phyloP scores from a whole-genome alignment of 306 rosid genomes.

The Prunus campanulata region DNA sequence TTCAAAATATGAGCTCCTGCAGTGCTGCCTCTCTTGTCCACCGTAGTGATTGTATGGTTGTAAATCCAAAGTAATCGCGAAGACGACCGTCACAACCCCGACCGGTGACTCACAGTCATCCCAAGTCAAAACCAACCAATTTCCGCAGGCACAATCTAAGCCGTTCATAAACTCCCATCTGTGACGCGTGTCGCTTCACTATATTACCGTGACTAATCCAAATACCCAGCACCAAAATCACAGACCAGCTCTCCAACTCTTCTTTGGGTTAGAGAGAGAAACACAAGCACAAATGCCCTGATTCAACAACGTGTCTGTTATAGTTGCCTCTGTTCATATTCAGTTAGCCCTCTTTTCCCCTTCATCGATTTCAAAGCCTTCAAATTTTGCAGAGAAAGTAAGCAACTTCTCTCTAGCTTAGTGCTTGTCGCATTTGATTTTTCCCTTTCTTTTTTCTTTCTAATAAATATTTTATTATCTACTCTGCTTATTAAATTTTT shows the following conservation, averaged over 20 bases:
- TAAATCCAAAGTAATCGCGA: conserved; percentile 2
- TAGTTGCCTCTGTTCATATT: conserved; percentile 9
- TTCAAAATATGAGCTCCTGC: conserved; percentile 8
- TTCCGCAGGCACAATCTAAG: background rate
- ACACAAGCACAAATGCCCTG: conserved; percentile 16
- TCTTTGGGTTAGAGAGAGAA: background rate
- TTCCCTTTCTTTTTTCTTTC: background rate
- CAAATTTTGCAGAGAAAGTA: conserved; percentile 5
- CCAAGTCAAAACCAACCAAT: background rate
- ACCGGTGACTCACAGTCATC: conserved; percentile 7
- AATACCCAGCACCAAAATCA: conserved; percentile 21
- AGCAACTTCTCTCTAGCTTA: background rate
- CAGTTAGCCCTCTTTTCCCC: conserved; percentile 5
- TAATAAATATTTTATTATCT: background rate
- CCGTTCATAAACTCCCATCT: background rate
- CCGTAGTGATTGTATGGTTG: conserved; percentile 13
- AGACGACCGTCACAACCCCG: background rate
- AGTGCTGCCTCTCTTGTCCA: background rate
- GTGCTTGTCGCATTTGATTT: background rate
- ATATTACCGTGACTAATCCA: conserved; percentile 25
- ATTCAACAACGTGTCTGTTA: conserved; percentile 27
- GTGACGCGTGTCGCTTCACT: conserved; percentile 25
- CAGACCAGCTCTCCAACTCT: conserved; percentile 5
- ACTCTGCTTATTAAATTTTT: background rate
- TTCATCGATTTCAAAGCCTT: conserved; percentile 2